Conservation (phyloP, 2,329 filamentous ascomycete genomes). For the Pseudopyrenochaeta lycopersici region DNA sequence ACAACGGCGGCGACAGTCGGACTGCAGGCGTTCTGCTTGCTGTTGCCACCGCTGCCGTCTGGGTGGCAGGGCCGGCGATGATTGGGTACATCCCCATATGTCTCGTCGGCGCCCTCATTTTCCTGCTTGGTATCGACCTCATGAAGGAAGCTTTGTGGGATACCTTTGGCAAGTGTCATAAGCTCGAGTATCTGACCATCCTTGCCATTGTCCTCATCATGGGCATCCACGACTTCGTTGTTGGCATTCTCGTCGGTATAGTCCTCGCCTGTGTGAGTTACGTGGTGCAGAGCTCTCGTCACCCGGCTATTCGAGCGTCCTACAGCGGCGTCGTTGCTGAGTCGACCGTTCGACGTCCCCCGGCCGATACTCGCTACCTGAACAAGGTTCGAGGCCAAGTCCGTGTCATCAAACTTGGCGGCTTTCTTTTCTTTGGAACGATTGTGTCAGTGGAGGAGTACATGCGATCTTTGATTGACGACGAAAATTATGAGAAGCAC, state of each 20-base stretch:
- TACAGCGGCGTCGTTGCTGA: constrained; percentile 89
- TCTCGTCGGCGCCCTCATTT: constrained; percentile 95
- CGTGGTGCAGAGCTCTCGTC: constrained; percentile 88
- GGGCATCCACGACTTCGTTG: constrained; percentile 96
- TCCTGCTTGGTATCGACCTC: constrained; percentile 91
- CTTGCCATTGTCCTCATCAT: constrained; percentile 91
- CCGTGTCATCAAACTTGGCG: constrained; percentile 87
- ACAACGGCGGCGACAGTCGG: constrained; percentile 86
- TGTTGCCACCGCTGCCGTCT: constrained; percentile 77
- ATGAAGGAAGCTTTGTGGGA: constrained; percentile 87
- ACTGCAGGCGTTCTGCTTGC: constrained; percentile 88
- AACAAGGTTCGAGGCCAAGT: constrained; percentile 87
- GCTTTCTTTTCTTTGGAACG: constrained; percentile 98
- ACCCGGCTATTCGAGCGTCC: constrained; percentile 87
- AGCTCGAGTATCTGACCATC: constrained; percentile 88
- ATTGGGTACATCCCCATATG: constrained; percentile 96
- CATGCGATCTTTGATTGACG: constrained; percentile 82
- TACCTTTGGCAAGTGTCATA: constrained; percentile 86
- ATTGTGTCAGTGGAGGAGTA: constrained; percentile 94
- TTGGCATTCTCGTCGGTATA: constrained; percentile 91
- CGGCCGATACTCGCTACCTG: constrained; percentile 86
- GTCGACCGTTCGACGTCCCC: constrained; percentile 91
- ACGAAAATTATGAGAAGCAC: constrained; percentile 77
- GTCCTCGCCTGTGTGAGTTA: constrained; percentile 89
- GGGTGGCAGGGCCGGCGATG: constrained; percentile 84